Evolutionary conservation across 768 basidiomycete genomes (phyloP).

Genomic region (Lentinula aciculospora): DNA sequence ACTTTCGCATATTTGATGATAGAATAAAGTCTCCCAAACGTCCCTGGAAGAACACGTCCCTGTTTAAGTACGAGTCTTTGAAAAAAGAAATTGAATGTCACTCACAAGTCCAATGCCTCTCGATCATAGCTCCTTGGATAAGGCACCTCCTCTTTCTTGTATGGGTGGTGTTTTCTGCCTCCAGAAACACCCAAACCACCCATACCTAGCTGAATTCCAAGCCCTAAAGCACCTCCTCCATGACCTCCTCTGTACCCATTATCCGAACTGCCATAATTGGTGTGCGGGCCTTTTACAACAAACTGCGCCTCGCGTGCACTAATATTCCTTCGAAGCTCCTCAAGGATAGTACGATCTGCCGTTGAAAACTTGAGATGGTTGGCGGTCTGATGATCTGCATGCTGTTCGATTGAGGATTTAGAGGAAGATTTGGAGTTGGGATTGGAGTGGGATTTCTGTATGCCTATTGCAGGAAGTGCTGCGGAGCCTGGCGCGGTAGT

Average conservation of each 20-base stretch:
- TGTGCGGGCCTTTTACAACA: constrained; percentile 35
- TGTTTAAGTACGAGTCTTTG: constrained; percentile 1
- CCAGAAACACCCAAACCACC: constrained; percentile 11
- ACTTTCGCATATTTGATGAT: constrained; percentile 48
- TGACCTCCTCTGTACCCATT: constrained; percentile 14
- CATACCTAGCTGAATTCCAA: not conserved
- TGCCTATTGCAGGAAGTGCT: not conserved
- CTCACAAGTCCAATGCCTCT: constrained; percentile 63
- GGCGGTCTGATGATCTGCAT: not conserved
- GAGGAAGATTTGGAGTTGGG: constrained; percentile 3
- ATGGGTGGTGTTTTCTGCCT: constrained; percentile 55
- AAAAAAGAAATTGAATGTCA: constrained; percentile 14
- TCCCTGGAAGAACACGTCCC: constrained; percentile 40
- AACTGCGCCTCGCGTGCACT: constrained; percentile 54
- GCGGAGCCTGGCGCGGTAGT: not conserved
- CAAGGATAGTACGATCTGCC: constrained; percentile 54
- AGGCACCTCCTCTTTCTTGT: constrained; percentile 44
- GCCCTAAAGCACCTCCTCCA: constrained; percentile 11
- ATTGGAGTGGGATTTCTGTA: constrained; percentile 3
- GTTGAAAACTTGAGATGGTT: constrained; percentile 45
- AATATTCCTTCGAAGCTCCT: constrained; percentile 48
- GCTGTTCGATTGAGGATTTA: not conserved
- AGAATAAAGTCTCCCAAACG: constrained; percentile 59
- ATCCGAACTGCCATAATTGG: constrained; percentile 13
- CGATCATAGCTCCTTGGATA: constrained; percentile 66